Evolutionary conservation across 352 stramenopile genomes (phyloP).

Genomic region (Plasmopara halstedii): DNA sequence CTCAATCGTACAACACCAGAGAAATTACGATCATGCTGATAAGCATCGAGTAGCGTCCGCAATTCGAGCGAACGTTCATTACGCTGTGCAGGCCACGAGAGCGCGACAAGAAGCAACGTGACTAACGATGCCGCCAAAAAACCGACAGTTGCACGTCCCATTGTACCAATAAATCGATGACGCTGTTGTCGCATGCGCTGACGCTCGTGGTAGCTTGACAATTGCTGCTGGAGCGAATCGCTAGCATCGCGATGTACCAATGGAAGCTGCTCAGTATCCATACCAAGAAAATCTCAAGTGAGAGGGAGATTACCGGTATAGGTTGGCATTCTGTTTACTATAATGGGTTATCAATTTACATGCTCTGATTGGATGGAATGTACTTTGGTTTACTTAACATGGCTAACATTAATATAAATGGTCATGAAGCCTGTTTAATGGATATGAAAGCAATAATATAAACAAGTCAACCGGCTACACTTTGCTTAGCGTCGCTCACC

Average conservation of each 20-base stretch:
- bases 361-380: no score
- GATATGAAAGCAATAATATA: no score
- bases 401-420: no score
- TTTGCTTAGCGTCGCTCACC: no score
- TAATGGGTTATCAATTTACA: no score
- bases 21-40: constrained; percentile 33
- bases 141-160: constrained; percentile 30
- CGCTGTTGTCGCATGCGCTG: constrained; percentile 14
- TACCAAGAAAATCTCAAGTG: neutral
- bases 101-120: constrained; percentile 24
- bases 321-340: no score
- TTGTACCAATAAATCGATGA: constrained; percentile 15
- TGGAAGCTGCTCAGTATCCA: constrained; percentile 25
- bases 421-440: no score
- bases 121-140: constrained; percentile 27
- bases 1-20: constrained; percentile 45
- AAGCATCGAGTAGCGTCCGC: constrained; percentile 19
- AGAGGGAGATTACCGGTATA: neutral
- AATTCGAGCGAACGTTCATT: constrained; percentile 26
- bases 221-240: constrained; percentile 27
- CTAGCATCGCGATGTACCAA: constrained; percentile 17
- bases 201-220: constrained; percentile 25
- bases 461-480: no score
- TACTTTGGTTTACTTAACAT: no score
- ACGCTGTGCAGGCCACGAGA: constrained; percentile 28